A percentile compares a stretch with the other conserved stretches of the same genome.
Conservation (phyloP, 2,329 filamentous ascomycete genomes). For the Hymenoscyphus fructigenus region DNA sequence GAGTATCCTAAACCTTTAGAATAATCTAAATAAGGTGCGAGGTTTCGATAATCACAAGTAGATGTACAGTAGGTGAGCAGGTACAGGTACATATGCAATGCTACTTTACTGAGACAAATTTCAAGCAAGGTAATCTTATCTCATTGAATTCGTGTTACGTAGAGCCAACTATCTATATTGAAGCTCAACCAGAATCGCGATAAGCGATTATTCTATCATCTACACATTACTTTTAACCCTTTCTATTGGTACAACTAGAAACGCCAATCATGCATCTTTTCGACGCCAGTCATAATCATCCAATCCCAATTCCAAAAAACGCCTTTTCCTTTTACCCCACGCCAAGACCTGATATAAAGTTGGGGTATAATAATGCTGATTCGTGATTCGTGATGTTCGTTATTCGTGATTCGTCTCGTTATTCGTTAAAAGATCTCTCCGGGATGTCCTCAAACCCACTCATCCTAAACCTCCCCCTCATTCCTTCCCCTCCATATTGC, state of each 20-base stretch:
- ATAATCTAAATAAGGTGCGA: too few species aligned
- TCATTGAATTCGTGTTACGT: constrained; percentile 12
- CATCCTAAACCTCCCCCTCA: constrained; percentile 23
- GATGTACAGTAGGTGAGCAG: too few species aligned
- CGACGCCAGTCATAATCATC: constrained; percentile 18
- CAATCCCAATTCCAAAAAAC: constrained; percentile 23
- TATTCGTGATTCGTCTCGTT: constrained; percentile 21
- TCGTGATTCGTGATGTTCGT: background rate
- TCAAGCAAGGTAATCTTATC: constrained; percentile 9
- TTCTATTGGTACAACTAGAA: constrained; percentile 23
- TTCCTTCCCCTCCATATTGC: constrained; percentile 26
- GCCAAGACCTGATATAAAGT: constrained; percentile 8
- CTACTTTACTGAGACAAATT: background rate
- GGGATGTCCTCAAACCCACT: constrained; percentile 33
- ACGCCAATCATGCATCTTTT: constrained; percentile 19
- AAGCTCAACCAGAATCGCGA: constrained; percentile 9
- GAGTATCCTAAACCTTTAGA: too few species aligned
- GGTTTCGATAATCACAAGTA: too few species aligned
- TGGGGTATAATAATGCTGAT: constrained; percentile 10
- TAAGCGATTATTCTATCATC: constrained; percentile 6
- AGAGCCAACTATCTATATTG: background rate
- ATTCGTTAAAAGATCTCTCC: constrained; percentile 24
- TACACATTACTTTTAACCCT: constrained; percentile 8
- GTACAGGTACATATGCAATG: background rate
- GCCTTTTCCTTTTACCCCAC: constrained; percentile 11